Percentiles rank a stretch among this genome's conserved stretches.
Conservation (phyloP, 1,284 basidiomycete genomes). For the Pascua sp. region DNA sequence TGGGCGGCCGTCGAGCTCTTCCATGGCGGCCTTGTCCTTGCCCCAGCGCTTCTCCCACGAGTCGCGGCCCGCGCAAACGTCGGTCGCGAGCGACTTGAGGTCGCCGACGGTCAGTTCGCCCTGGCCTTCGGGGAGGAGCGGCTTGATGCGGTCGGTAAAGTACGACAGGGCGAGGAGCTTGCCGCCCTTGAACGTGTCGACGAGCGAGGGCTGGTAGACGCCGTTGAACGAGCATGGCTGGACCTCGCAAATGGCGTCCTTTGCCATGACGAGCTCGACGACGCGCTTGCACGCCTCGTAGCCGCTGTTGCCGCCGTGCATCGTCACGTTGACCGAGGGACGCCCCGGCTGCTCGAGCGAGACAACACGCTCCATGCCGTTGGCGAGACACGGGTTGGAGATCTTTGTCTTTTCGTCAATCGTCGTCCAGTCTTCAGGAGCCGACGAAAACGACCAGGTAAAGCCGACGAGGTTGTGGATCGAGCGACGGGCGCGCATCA, state of each 20-base stretch:
- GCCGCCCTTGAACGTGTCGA: conserved; percentile 78
- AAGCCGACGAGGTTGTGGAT: conserved; percentile 89
- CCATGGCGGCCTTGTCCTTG: conserved; percentile 58
- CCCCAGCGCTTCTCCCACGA: conserved; percentile 57
- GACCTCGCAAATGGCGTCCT: conserved; percentile 86
- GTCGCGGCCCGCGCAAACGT: conserved; percentile 66
- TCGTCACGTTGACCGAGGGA: conserved; percentile 63
- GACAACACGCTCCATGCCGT: conserved; percentile 63
- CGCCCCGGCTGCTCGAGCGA: conserved; percentile 64
- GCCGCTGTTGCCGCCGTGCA: conserved; percentile 74
- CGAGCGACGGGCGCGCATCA: conserved; percentile 82
- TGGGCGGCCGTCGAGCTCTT: conserved; percentile 74
- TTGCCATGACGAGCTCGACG: conserved; percentile 88
- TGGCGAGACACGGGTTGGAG: conserved; percentile 79
- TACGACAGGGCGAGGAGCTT: conserved; percentile 85
- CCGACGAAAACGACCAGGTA: conserved; percentile 59
- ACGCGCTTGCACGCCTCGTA: conserved; percentile 83
- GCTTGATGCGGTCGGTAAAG: conserved; percentile 90
- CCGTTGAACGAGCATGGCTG: conserved; percentile 96
- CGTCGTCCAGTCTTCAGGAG: conserved; percentile 51
- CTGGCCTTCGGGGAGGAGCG: conserved; percentile 60
- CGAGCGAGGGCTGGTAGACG: conserved; percentile 92
- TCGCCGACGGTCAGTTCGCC: conserved; percentile 58
- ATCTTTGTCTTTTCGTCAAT: conserved; percentile 49
- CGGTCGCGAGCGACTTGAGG: conserved; percentile 63